Base-by-base conservation (phyloP, 2,329 filamentous ascomycete genomes). In the Diaporthe batatas region DNA sequence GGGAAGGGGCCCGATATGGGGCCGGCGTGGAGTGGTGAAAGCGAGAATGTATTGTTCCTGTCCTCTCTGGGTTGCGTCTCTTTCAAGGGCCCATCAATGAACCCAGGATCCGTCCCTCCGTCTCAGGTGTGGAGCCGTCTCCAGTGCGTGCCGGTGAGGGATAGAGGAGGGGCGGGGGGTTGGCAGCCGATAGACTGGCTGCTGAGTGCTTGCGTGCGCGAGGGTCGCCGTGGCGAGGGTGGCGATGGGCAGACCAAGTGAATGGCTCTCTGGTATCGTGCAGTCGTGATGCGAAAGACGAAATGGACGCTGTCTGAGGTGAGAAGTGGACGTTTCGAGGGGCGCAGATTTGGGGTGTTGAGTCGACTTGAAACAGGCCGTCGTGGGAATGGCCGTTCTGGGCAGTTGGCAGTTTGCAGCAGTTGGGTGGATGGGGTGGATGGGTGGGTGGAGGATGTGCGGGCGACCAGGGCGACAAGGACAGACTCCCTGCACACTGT, bases 321-420 rank as follows among this genome's bases (percentile, higher is more conserved):
- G 44, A 73, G 70, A 71, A 71, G 39, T 25, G 47, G 71, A 36
- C 42, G 73, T 67, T 70, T 70, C 70, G 70, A 70, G 70, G 70
- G 47, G 42, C 64, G 64, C 25, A 55, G 65, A 23, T 72, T 64
- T 47, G 70, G 70, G 59, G 70, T 64, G 65, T 70, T 25, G 73
- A 70, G 58, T 58, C 59, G 70, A 68, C 54, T 70, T 72, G 71
- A 74, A 71, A 73, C 73, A 74, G 73, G 73, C 71, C 71, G 67
- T 67, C 67, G 70, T 70, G 58, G 67, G 23, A 55, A 55, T 57
- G 73, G 58, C 67, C 73, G 44, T 58, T 69, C 55, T 70, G 55
- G 68, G 68, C 57, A 34, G 49, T 29, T 29, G 29, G 29, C 29
- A 29, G 29, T 29, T 29, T 2, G 29, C 29, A 29, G 29, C 29